Conservation (phyloP, 176 grass and related monocot species). For the Zoysia pacifica region DNA sequence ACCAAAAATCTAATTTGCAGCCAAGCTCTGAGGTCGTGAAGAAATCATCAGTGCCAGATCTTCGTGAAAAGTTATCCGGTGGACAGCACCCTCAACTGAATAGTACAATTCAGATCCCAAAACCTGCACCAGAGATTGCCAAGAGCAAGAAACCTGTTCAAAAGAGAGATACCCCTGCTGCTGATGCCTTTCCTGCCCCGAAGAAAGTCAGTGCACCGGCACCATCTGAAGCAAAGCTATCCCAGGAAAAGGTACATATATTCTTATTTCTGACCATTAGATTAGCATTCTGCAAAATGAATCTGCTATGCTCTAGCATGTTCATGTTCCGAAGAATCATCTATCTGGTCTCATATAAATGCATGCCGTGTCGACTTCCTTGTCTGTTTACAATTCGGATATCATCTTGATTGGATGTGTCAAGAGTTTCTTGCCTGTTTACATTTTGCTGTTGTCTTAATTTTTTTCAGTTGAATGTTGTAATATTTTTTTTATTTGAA, state of each 20-base stretch:
- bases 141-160: conserved; percentile 41
- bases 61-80: conserved; percentile 60
- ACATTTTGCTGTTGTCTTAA: conserved; percentile 2
- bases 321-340: background rate
- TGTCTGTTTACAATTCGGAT: background rate
- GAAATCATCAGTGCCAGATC: conserved; percentile 49
- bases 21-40: conserved; percentile 33
- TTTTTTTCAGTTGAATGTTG: conserved; percentile 13
- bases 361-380: background rate
- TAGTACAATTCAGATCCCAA: conserved; percentile 42
- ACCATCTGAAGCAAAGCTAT: conserved; percentile 47
- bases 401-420: background rate
- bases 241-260: conserved; percentile 52
- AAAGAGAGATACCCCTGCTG: conserved; percentile 19
- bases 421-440: conserved; percentile 17
- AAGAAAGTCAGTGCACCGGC: conserved; percentile 41
- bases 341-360: background rate
- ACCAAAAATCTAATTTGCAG: conserved; percentile 42
- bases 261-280: conserved; percentile 11
- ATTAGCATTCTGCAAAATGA: conserved; percentile 15
- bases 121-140: conserved; percentile 26
- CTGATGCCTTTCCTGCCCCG: conserved; percentile 1
- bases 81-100: conserved; percentile 45
- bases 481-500: conserved; percentile 24
- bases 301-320: conserved; percentile 1